phyloP scores from a whole-genome alignment of 2,329 filamentous ascomycete species.

The Sclerotinia glacialis region DNA sequence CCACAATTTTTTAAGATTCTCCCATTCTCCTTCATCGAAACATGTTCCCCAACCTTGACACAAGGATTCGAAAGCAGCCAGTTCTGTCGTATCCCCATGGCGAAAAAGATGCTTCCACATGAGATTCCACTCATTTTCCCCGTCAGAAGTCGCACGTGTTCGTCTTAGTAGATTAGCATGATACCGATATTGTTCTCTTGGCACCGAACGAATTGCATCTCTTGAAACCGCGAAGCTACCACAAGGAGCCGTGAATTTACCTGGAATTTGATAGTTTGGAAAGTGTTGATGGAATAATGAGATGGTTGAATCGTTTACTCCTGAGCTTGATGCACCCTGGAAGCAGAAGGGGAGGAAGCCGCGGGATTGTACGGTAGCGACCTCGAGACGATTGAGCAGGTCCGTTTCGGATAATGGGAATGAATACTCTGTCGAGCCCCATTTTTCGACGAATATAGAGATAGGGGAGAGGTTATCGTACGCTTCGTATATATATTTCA shows the following conservation, averaged over 20 bases:
- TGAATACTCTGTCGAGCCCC: not conserved
- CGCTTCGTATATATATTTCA: conserved; percentile 1
- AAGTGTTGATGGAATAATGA: conserved; percentile 6
- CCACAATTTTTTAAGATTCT: not conserved
- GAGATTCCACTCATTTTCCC: not conserved
- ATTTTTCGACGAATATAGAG: not conserved
- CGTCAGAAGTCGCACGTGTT: not conserved
- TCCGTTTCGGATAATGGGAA: not conserved
- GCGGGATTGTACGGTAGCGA: not conserved
- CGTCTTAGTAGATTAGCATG: not conserved
- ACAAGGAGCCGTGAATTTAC: not conserved
- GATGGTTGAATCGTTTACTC: not conserved
- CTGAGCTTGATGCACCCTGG: not conserved
- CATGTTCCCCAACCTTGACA: conserved; percentile 7
- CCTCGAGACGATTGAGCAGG: conserved; percentile 1
- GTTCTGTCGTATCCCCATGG: not conserved
- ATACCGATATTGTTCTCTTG: conserved; percentile 2
- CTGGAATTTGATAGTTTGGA: not conserved
- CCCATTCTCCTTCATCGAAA: not conserved
- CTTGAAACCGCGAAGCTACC: conserved; percentile 4
- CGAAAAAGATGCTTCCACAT: conserved; percentile 13
- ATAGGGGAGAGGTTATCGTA: conserved; percentile 4
- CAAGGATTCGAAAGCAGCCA: not conserved
- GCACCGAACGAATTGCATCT: not conserved
- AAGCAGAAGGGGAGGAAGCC: conserved; percentile 9